Percentiles rank a stretch among this genome's conserved stretches.
Evolutionary conservation across 2,329 filamentous ascomycete genomes (phyloP).

Genomic region (Emydomyces testavorans): DNA sequence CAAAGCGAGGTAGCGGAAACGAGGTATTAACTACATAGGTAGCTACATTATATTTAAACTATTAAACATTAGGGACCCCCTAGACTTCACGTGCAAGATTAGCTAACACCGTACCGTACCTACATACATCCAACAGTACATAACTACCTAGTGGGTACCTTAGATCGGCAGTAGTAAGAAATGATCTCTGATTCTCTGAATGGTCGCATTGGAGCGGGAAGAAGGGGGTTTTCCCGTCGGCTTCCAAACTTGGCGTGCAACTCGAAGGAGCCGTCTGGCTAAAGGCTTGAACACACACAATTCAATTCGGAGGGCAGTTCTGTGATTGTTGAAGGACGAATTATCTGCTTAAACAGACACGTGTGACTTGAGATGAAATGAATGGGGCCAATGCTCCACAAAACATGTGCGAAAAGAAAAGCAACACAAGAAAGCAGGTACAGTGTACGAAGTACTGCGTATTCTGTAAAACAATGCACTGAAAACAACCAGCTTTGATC

Average conservation of each 20-base stretch:
- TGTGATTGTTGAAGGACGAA: slow-evolving; percentile 1
- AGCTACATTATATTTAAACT: too few relatives aligned
- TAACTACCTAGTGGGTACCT: too few relatives aligned
- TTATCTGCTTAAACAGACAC: slow-evolving; percentile 8
- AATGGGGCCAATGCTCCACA: slow-evolving; percentile 10
- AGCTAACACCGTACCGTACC: too few relatives aligned
- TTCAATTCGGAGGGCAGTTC: not conserved
- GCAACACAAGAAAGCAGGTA: slow-evolving; percentile 5
- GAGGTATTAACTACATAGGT: too few relatives aligned
- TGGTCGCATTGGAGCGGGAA: not conserved
- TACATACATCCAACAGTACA: too few relatives aligned
- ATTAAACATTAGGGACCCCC: too few relatives aligned
- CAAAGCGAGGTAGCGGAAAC: too few relatives aligned
- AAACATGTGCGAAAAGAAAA: slow-evolving; percentile 9
- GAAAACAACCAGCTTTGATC: too few relatives aligned
- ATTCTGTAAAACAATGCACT: too few relatives aligned
- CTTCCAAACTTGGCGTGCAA: slow-evolving; percentile 3
- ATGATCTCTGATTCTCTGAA: too few relatives aligned
- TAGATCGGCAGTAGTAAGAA: too few relatives aligned
- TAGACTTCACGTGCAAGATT: not conserved
- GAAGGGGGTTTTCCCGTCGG: not conserved
- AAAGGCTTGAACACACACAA: not conserved
- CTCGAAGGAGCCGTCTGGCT: slow-evolving; percentile 4
- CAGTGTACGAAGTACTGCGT: not conserved
- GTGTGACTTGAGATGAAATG: slow-evolving; percentile 5